phyloP scores from a whole-genome alignment of 305 asterid genomes.

The Fraxinus greggii region DNA sequence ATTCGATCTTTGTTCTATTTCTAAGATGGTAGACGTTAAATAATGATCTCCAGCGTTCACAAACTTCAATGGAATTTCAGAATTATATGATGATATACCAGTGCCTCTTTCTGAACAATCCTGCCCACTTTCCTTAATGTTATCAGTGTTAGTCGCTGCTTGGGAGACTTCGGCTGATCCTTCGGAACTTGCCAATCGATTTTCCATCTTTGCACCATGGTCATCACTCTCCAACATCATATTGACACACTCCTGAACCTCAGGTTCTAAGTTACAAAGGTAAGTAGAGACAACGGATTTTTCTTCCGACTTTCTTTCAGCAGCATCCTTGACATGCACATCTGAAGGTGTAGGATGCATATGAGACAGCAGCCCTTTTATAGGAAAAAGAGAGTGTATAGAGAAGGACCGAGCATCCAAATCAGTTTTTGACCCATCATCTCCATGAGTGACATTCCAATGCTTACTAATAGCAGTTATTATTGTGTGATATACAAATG shows the following conservation, averaged over 20 bases:
- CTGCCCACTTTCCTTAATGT: slow-evolving; percentile 25
- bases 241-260: slow-evolving; percentile 31
- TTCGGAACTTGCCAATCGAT: slow-evolving; percentile 60
- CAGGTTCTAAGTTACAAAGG: slow-evolving; percentile 43
- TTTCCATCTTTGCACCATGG: slow-evolving; percentile 43
- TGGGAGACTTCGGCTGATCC: slow-evolving; percentile 65
- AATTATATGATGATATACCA: slow-evolving; percentile 33
- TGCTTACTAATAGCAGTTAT: slow-evolving; percentile 50
- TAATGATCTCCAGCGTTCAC: slow-evolving; percentile 34
- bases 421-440: slow-evolving; percentile 45
- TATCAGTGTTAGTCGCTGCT: slow-evolving; percentile 39
- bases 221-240: slow-evolving; percentile 40
- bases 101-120: slow-evolving; percentile 34
- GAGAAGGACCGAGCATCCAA: slow-evolving; percentile 37
- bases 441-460: slow-evolving; percentile 52
- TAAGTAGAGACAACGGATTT: slow-evolving; percentile 30
- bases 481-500: slow-evolving; percentile 40
- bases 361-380: slow-evolving; percentile 24
- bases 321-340: slow-evolving; percentile 26
- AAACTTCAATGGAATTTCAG: slow-evolving; percentile 36
- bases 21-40: slow-evolving; percentile 20
- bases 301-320: slow-evolving; percentile 37
- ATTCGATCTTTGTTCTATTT: slow-evolving; percentile 30
- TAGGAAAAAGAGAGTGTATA: slow-evolving; percentile 36
- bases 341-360: slow-evolving; percentile 32